Evolutionary conservation across 108 stramenopile genomes (phyloP).

Genomic region (Skeletonema marinoi): DNA sequence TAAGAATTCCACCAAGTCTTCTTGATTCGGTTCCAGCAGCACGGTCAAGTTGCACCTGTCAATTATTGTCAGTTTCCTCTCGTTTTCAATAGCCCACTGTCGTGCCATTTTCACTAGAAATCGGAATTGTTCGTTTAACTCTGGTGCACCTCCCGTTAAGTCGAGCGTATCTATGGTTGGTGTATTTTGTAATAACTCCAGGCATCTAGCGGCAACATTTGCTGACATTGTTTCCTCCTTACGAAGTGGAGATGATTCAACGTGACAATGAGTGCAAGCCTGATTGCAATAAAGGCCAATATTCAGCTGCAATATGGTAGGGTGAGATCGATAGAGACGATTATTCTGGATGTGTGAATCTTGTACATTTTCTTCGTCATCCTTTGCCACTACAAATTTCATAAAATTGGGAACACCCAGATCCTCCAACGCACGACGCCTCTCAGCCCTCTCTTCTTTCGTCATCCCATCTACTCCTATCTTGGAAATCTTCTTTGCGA

Average conservation of each 20-base stretch:
- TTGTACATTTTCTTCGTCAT: slow-evolving; percentile 5
- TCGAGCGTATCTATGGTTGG: slow-evolving; percentile 90
- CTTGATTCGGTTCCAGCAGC: slow-evolving; percentile 92
- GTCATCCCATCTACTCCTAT: slow-evolving; percentile 71
- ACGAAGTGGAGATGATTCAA: slow-evolving; percentile 93
- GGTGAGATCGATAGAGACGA: slow-evolving; percentile 27
- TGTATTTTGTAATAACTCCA: slow-evolving; percentile 75
- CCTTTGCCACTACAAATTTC: slow-evolving; percentile 61
- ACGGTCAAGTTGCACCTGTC: slow-evolving; percentile 98
- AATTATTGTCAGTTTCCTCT: slow-evolving; percentile 82
- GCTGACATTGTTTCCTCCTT: slow-evolving; percentile 86
- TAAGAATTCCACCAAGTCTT: slow-evolving; percentile 92
- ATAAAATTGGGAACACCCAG: slow-evolving; percentile 85
- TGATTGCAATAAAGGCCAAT: slow-evolving; percentile 98
- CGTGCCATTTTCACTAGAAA: slow-evolving; percentile 87
- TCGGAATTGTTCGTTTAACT: slow-evolving; percentile 90
- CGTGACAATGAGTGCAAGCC: slow-evolving; percentile 93
- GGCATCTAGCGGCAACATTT: slow-evolving; percentile 88
- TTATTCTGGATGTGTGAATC: slow-evolving; percentile 12
- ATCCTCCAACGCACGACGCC: slow-evolving; percentile 87
- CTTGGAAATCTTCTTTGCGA: slow-evolving; percentile 48
- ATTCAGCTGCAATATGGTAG: slow-evolving; percentile 92
- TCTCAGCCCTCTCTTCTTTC: slow-evolving; percentile 82
- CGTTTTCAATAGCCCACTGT: slow-evolving; percentile 57
- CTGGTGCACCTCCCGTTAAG: slow-evolving; percentile 97